phyloP scores from a whole-genome alignment of 768 basidiomycete species.

The Crassisporium funariophilum region DNA sequence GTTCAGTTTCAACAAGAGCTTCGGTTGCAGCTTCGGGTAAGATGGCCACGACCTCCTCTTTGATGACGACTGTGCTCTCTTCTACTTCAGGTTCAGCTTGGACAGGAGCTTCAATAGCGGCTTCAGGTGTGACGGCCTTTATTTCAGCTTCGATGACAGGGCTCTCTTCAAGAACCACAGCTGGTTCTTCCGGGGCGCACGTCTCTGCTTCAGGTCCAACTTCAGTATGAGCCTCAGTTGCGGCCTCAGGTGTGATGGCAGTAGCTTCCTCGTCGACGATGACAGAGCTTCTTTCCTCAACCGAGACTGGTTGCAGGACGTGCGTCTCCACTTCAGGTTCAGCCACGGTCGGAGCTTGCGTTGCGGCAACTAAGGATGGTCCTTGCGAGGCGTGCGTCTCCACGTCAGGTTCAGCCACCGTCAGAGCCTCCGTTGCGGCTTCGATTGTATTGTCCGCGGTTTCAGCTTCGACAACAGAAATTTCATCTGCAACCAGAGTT shows the following conservation, averaged over 20 bases:
- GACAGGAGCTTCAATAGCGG: not conserved
- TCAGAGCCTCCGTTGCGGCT: not conserved
- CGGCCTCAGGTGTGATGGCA: not conserved
- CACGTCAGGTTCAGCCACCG: not conserved
- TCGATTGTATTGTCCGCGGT: not conserved
- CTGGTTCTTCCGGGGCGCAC: not conserved
- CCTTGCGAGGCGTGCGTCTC: not conserved
- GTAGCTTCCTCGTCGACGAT: not conserved
- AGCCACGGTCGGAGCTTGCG: constrained; percentile 5
- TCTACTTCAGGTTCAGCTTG: not conserved
- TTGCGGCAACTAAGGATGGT: no score
- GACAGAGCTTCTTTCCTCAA: not conserved
- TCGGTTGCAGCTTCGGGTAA: not conserved
- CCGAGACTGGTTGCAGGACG: not conserved
- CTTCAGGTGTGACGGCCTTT: not conserved
- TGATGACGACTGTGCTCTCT: not conserved
- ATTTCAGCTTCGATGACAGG: not conserved
- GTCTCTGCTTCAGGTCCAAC: no score
- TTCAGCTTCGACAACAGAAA: not conserved
- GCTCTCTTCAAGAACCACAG: not conserved
- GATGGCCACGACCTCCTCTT: not conserved
- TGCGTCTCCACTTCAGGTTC: constrained; percentile 9
- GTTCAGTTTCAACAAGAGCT: not conserved
- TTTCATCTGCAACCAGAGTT: not conserved
- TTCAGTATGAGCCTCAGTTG: not conserved